Percentiles rank a stretch among this genome's conserved stretches.
phyloP scores from a whole-genome alignment of 257 asterid species.

The Rubia yunnanensis region DNA sequence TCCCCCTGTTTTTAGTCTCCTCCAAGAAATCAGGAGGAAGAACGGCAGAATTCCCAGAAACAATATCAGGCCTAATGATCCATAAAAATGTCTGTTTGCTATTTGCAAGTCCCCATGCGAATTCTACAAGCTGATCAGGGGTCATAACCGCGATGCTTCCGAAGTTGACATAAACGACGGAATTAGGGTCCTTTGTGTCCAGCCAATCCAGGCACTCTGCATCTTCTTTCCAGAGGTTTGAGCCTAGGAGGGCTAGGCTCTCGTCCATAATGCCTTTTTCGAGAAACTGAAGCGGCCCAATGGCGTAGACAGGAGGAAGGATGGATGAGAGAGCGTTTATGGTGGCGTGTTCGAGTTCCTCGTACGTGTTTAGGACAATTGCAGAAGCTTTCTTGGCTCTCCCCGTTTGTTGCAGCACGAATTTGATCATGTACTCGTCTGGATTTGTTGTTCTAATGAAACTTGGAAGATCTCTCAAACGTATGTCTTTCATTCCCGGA shows the following conservation, averaged over 20 bases:
- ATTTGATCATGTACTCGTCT: constrained; percentile 29
- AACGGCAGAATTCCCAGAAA: constrained; percentile 22
- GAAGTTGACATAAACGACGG: constrained; percentile 41
- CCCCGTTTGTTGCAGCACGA: constrained; percentile 10
- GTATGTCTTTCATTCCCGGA: constrained; percentile 29
- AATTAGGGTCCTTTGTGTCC: constrained; percentile 23
- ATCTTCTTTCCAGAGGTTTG: constrained; percentile 54
- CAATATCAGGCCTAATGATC: constrained; percentile 48
- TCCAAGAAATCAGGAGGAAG: constrained; percentile 26
- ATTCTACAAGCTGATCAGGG: constrained; percentile 30
- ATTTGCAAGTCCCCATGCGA: constrained; percentile 53
- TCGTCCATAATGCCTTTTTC: constrained; percentile 10
- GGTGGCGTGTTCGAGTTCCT: constrained; percentile 32
- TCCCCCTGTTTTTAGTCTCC: constrained; percentile 28
- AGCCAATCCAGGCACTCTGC: constrained; percentile 43
- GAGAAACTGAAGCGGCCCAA: constrained; percentile 47
- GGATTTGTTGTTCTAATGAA: constrained; percentile 28
- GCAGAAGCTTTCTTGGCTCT: constrained; percentile 28
- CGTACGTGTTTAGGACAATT: constrained; percentile 38
- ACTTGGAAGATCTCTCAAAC: constrained; percentile 37
- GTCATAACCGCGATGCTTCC: constrained; percentile 43
- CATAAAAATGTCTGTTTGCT: constrained; percentile 36
- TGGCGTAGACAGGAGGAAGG: constrained; percentile 30
- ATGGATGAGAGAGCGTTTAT: constrained; percentile 22
- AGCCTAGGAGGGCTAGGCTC: constrained; percentile 15